Conservation (phyloP, 352 stramenopile genomes). For the Aphanomyces invadans region DNA sequence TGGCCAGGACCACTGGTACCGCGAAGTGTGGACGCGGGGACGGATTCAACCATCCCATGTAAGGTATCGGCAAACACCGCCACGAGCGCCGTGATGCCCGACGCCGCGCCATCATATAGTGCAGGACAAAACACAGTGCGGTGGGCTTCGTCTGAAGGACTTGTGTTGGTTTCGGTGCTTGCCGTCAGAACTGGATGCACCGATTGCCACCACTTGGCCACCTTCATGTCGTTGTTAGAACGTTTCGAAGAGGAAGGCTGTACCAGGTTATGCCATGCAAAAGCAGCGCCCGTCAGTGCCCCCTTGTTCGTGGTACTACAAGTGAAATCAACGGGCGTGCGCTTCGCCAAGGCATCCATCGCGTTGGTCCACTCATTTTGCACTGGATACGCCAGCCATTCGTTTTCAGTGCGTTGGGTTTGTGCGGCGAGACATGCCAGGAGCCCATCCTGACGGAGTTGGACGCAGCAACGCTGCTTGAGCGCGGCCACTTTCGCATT, state of each 20-base stretch:
- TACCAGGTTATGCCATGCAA: neutral
- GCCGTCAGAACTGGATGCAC: conserved; percentile 3
- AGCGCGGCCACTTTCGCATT: conserved; percentile 60
- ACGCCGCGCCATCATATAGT: neutral
- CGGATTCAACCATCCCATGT: neutral
- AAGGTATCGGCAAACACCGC: neutral
- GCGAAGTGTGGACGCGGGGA: neutral
- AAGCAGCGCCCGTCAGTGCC: neutral
- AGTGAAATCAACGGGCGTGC: neutral
- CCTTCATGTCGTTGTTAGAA: neutral
- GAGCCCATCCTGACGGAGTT: conserved; percentile 53
- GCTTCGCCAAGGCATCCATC: neutral
- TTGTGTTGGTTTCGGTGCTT: conserved; percentile 6
- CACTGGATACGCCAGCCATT: neutral
- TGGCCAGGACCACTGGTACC: neutral
- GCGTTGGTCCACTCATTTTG: neutral
- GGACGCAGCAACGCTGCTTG: conserved; percentile 54
- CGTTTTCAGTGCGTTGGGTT: neutral
- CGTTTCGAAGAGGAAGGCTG: neutral
- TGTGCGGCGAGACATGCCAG: conserved; percentile 33
- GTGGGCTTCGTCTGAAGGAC: conserved; percentile 2
- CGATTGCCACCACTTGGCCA: conserved; percentile 3
- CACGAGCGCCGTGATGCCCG: neutral
- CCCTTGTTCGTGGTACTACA: neutral
- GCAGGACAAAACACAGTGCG: neutral